A percentile compares a stretch with the other conserved stretches of the same genome.
Evolutionary conservation across 2,329 filamentous ascomycete species (phyloP).

Genomic region (Pseudogymnoascus sp.): DNA sequence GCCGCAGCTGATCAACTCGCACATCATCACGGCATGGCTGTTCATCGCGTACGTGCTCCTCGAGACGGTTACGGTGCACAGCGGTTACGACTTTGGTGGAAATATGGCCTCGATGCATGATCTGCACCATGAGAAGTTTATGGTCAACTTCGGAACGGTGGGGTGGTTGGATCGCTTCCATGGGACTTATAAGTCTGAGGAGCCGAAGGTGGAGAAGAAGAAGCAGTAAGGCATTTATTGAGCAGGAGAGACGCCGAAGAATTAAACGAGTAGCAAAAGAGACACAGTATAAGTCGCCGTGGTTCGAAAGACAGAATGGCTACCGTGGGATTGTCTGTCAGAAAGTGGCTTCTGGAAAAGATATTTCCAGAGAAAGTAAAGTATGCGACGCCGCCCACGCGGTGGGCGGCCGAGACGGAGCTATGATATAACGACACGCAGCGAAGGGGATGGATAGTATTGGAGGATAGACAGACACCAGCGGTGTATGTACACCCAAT

Average conservation of each 20-base stretch:
- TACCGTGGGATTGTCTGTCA: background rate
- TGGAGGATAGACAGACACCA: background rate
- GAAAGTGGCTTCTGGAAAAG: background rate
- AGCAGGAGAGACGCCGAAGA: background rate
- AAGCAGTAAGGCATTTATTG: background rate
- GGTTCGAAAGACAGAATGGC: background rate
- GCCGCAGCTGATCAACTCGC: constrained; percentile 36
- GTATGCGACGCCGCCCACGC: background rate
- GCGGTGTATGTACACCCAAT: background rate
- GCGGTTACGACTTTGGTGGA: constrained; percentile 46
- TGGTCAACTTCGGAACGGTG: constrained; percentile 44
- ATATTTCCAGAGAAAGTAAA: background rate
- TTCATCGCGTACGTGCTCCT: constrained; percentile 41
- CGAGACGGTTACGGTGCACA: constrained; percentile 47
- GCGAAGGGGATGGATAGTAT: background rate
- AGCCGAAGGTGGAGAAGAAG: background rate
- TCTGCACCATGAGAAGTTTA: constrained; percentile 48
- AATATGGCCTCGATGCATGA: constrained; percentile 44
- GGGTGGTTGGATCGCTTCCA: constrained; percentile 47
- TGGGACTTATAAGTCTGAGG: constrained; percentile 32
- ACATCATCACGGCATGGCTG: constrained; percentile 44
- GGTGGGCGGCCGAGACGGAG: background rate
- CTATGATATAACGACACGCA: background rate
- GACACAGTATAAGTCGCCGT: background rate
- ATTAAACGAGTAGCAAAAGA: background rate